These are phyloP conservation scores for Fomitiporia mediterranea DNA, from an alignment of 1,284 basidiomycete genomes.

Conservation along the genomic window DNA sequence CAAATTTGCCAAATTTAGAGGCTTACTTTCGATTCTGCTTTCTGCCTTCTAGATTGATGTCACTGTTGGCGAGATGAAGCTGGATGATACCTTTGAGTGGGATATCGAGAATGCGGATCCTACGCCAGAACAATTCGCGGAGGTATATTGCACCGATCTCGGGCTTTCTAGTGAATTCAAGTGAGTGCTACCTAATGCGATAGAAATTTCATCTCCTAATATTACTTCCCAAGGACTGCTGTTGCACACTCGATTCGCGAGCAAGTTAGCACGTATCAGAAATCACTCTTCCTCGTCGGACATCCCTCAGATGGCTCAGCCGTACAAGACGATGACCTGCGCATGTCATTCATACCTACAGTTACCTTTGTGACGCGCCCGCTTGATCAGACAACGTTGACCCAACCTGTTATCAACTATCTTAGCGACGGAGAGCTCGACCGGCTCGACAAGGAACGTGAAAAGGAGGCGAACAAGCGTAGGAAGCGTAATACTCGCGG, in stretches of 20 bases:
- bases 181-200: conserved; percentile 41
- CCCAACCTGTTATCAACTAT: conserved; percentile 86
- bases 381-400: conserved; percentile 70
- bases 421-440: conserved; percentile 88
- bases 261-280: conserved; percentile 89
- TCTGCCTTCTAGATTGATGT: conserved; percentile 79
- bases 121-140: conserved; percentile 91
- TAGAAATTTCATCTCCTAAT: conserved; percentile 20
- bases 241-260: conserved; percentile 96
- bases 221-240: conserved; percentile 63
- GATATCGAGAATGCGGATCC: conserved; percentile 79
- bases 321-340: conserved; percentile 89
- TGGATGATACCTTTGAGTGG: conserved; percentile 99
- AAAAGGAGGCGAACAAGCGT: conserved; percentile 83
- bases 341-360: conserved; percentile 82
- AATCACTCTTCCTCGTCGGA: conserved; percentile 88
- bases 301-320: conserved; percentile 78
- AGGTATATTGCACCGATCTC: conserved; percentile 82
- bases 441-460: conserved; percentile 86
- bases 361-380: conserved; percentile 67
- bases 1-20: conserved; percentile 7
- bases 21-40: conserved; percentile 14
- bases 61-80: conserved; percentile 88
- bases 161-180: conserved; percentile 91
- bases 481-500: conserved; percentile 87